A percentile compares a stretch with the other conserved stretches of the same genome.
These are phyloP conservation scores for Kodamaea suecica DNA, from an alignment of 1,139 yeast species.

Conservation along the genomic window DNA sequence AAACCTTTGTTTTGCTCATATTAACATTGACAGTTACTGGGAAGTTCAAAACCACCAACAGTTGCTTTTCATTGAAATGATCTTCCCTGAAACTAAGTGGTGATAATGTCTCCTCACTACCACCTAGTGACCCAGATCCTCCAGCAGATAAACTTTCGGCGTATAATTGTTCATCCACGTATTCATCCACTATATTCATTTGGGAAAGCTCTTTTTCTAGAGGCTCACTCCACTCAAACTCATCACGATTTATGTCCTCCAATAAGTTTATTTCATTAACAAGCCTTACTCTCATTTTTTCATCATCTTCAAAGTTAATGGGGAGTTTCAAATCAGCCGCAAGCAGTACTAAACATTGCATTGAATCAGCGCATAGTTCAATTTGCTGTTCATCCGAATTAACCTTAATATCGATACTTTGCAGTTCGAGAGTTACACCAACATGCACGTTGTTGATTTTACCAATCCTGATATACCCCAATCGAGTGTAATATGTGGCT, in stretches of 20 bases:
- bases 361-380: slow-evolving; percentile 82
- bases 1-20: slow-evolving; percentile 44
- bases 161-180: slow-evolving; percentile 13
- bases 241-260: slow-evolving; percentile 43
- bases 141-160: slow-evolving; percentile 6
- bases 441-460: slow-evolving; percentile 39
- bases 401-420: slow-evolving; percentile 38
- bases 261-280: slow-evolving; percentile 44
- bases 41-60: slow-evolving; percentile 14
- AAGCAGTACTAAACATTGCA: slow-evolving; percentile 65
- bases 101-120: not conserved
- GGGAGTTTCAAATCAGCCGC: slow-evolving; percentile 73
- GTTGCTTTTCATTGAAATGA: slow-evolving; percentile 36
- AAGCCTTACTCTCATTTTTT: slow-evolving; percentile 46
- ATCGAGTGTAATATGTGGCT: slow-evolving; percentile 12
- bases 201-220: not conserved
- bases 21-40: slow-evolving; percentile 30
- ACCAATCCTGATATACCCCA: slow-evolving; percentile 50
- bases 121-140: slow-evolving; percentile 4
- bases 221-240: slow-evolving; percentile 17
- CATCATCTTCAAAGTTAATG: slow-evolving; percentile 52
- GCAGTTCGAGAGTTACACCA: slow-evolving; percentile 35
- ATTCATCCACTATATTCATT: slow-evolving; percentile 22
- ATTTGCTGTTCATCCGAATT: slow-evolving; percentile 49
- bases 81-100: slow-evolving; percentile 37